Conservation (phyloP, 108 stramenopile genomes). For the Asterionellopsis glacialis region DNA sequence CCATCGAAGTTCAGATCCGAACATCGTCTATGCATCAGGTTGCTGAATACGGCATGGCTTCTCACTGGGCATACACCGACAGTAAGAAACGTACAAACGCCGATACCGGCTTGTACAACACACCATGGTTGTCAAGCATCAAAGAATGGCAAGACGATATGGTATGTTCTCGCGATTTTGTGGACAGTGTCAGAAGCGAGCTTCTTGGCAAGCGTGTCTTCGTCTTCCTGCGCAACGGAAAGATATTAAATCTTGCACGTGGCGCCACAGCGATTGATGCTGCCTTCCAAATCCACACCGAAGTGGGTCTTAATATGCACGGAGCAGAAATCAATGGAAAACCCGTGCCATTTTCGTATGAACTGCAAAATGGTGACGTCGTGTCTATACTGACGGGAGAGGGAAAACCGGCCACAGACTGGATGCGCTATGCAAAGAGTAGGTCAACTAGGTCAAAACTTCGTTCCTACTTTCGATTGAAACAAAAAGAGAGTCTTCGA, state of each 20-base stretch:
- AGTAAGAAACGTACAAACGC: slow-evolving; percentile 34
- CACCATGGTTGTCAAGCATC: slow-evolving; percentile 85
- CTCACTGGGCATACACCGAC: slow-evolving; percentile 88
- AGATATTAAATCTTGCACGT: slow-evolving; percentile 85
- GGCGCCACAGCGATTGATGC: slow-evolving; percentile 90
- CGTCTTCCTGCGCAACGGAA: slow-evolving; percentile 85
- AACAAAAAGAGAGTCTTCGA: slow-evolving; percentile 65
- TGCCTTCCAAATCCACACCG: slow-evolving; percentile 88
- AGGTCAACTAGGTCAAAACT: slow-evolving; percentile 83
- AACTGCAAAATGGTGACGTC: slow-evolving; percentile 88
- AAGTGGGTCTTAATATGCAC: slow-evolving; percentile 86
- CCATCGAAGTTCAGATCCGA: slow-evolving; percentile 94
- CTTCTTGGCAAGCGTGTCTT: slow-evolving; percentile 89
- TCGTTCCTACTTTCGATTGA: slow-evolving; percentile 69
- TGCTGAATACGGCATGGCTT: slow-evolving; percentile 94
- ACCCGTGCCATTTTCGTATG: slow-evolving; percentile 69
- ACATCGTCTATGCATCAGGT: slow-evolving; percentile 91
- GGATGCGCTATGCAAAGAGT: slow-evolving; percentile 83
- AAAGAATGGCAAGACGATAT: slow-evolving; percentile 89
- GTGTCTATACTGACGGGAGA: slow-evolving; percentile 80
- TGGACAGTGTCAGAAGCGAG: slow-evolving; percentile 81
- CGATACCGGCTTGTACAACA: slow-evolving; percentile 56
- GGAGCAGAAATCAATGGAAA: slow-evolving; percentile 87
- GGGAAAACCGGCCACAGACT: slow-evolving; percentile 65
- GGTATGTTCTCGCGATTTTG: slow-evolving; percentile 75